Percentiles rank a stretch among this genome's conserved stretches.
These are phyloP conservation scores for Penicillium cataractarum DNA, from an alignment of 495 filamentous ascomycete genomes.

Conservation along the genomic window DNA sequence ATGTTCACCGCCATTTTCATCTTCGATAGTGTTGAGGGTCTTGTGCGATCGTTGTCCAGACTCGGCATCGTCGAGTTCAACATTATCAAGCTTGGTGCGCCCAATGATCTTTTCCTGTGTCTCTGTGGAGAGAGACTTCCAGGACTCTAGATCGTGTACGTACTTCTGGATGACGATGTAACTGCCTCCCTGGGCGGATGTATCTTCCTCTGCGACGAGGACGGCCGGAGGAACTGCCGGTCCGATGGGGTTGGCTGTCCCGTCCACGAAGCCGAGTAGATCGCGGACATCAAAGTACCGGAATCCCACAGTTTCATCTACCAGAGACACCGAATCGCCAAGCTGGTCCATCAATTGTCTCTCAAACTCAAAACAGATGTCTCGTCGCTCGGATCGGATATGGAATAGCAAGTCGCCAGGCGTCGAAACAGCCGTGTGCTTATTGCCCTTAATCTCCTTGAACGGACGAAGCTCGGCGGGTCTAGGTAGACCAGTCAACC, in stretches of 20 bases:
- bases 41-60: constrained; percentile 56
- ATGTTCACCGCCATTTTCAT: constrained; percentile 54
- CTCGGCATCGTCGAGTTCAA: constrained; percentile 57
- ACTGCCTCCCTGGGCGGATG: constrained; percentile 46
- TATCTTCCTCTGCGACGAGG: constrained; percentile 49
- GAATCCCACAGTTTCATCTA: constrained; percentile 59
- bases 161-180: constrained; percentile 65
- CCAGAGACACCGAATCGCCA: constrained; percentile 47
- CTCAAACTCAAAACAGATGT: constrained; percentile 62
- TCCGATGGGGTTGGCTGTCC: constrained; percentile 61
- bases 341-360: constrained; percentile 54
- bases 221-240: constrained; percentile 46
- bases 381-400: constrained; percentile 59
- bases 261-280: constrained; percentile 62
- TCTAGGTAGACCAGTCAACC: constrained; percentile 45
- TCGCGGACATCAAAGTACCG: constrained; percentile 64
- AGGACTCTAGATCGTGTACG: constrained; percentile 53
- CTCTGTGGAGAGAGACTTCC: constrained; percentile 50
- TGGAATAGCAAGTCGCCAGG: constrained; percentile 61
- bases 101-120: constrained; percentile 60
- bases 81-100: constrained; percentile 58
- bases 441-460: constrained; percentile 44
- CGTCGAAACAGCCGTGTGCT: constrained; percentile 53
- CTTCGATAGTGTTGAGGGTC: constrained; percentile 56
- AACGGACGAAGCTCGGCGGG: constrained; percentile 59